A percentile compares a stretch with the other conserved stretches of the same genome.
phyloP scores from a whole-genome alignment of 345 rosid genomes.

The Sonneratia caseolaris region DNA sequence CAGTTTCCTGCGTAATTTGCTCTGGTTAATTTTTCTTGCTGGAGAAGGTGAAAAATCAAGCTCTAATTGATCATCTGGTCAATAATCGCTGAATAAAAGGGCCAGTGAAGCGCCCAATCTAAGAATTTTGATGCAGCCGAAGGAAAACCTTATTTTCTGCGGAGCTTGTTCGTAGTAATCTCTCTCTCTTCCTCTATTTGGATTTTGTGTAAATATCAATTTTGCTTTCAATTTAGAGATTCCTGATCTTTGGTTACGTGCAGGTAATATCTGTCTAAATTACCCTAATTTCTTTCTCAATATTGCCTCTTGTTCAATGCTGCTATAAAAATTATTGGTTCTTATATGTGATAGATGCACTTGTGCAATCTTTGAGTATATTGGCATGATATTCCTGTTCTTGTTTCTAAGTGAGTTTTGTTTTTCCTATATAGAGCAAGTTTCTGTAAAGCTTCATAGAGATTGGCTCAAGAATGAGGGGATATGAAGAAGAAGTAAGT shows the following conservation, averaged over 20 bases:
- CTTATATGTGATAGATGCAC: background rate
- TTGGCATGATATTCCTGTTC: background rate
- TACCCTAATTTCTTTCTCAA: too few relatives aligned
- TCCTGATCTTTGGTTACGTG: too few relatives aligned
- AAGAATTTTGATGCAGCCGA: background rate
- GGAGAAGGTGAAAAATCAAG: background rate
- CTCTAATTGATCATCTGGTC: background rate
- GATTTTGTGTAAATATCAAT: background rate
- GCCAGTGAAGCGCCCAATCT: background rate
- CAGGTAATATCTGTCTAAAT: too few relatives aligned
- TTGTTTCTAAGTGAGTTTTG: background rate
- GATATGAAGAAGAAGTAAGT: constrained; percentile 39
- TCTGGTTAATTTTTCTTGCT: background rate
- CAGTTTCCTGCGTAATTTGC: background rate
- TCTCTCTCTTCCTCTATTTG: background rate
- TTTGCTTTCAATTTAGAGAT: background rate
- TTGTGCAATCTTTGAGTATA: background rate
- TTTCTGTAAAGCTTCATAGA: background rate
- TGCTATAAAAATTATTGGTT: background rate
- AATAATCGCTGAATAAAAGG: background rate
- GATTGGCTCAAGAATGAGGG: constrained; percentile 28
- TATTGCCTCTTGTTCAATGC: background rate
- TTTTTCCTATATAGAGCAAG: background rate
- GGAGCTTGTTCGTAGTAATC: background rate
- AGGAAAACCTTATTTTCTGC: background rate